Percentiles rank a stretch among this genome's conserved stretches.
phyloP scores from a whole-genome alignment of 2,329 filamentous ascomycete species.

The Neopestalotiopsis sp. region DNA sequence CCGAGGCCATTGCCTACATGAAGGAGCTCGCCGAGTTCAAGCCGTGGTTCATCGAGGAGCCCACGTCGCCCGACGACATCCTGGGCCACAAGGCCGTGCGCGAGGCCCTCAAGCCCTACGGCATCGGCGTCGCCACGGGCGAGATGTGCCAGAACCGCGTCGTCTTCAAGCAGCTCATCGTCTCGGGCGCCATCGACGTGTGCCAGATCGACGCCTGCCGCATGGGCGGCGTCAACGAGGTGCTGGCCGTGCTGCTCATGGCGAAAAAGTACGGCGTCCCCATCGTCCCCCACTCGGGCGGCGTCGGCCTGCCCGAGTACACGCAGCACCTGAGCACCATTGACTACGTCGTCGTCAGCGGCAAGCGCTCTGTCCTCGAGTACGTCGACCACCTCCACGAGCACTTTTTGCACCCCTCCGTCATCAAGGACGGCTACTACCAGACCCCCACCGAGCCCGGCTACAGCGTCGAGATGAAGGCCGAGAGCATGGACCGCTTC shows the following conservation, averaged over 20 bases:
- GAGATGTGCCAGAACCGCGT: conserved; percentile 97
- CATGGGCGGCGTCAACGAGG: conserved; percentile 89
- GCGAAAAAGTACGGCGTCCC: conserved; percentile 80
- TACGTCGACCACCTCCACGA: conserved; percentile 94
- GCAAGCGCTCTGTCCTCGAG: conserved; percentile 82
- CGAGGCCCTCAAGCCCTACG: conserved; percentile 75
- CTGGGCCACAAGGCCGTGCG: conserved; percentile 86
- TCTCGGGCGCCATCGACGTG: conserved; percentile 80
- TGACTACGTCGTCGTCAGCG: conserved; percentile 87
- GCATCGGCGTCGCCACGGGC: conserved; percentile 86
- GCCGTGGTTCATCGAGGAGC: conserved; percentile 95
- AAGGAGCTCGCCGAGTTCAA: conserved; percentile 80
- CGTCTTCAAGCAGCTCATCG: conserved; percentile 90
- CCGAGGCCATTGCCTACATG: conserved; percentile 89
- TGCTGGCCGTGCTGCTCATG: conserved; percentile 86
- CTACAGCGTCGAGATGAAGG: conserved; percentile 94
- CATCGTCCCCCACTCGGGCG: conserved; percentile 87
- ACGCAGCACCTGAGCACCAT: conserved; percentile 92
- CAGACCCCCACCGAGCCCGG: conserved; percentile 83
- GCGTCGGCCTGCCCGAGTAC: conserved; percentile 91
- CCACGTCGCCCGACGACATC: conserved; percentile 87
- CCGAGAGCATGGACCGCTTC: conserved; percentile 81
- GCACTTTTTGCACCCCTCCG: conserved; percentile 84
- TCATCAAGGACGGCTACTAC: conserved; percentile 86
- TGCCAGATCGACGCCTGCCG: conserved; percentile 92